These are phyloP conservation scores for Amborella trichopoda DNA, from an alignment of 164 flowering plant genomes.

Conservation along the genomic window DNA sequence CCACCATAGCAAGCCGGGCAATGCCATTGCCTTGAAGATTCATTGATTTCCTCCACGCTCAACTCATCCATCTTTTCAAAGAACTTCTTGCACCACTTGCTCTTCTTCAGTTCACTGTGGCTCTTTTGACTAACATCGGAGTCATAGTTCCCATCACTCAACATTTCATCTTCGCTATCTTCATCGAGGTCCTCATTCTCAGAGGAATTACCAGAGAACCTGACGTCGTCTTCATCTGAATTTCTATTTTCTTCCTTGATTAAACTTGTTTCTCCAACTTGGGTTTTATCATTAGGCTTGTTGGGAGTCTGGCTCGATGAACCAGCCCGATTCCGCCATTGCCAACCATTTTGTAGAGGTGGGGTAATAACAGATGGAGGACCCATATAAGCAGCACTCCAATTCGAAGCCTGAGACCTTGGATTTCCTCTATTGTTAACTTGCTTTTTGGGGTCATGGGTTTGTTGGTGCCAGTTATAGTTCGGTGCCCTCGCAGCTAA, in stretches of 20 bases:
- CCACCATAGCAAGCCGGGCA: slow-evolving; percentile 95
- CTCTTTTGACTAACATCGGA: slow-evolving; percentile 61
- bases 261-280: no score
- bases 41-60: slow-evolving; percentile 42
- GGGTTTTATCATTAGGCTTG: no score
- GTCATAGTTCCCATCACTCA: slow-evolving; percentile 51
- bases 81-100: slow-evolving; percentile 45
- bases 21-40: slow-evolving; percentile 81
- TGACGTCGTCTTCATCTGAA: slow-evolving; percentile 22
- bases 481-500: slow-evolving; percentile 24
- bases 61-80: slow-evolving; percentile 48
- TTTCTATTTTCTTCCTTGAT: no score
- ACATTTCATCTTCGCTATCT: slow-evolving; percentile 47
- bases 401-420: no score
- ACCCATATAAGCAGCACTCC: slow-evolving; percentile 10
- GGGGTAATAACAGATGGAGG: slow-evolving; percentile 29
- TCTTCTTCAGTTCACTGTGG: slow-evolving; percentile 53
- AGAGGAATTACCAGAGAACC: no score
- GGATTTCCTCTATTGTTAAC: no score
- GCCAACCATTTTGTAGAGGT: slow-evolving; percentile 62
- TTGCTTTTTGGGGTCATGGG: no score
- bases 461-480: no score
- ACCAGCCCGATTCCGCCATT: slow-evolving; percentile 37
- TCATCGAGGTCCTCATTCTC: no score
- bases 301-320: slow-evolving; percentile 5